These are phyloP conservation scores for Elsinoe batatas DNA, from an alignment of 2,329 filamentous ascomycete genomes.

Conservation along the genomic window DNA sequence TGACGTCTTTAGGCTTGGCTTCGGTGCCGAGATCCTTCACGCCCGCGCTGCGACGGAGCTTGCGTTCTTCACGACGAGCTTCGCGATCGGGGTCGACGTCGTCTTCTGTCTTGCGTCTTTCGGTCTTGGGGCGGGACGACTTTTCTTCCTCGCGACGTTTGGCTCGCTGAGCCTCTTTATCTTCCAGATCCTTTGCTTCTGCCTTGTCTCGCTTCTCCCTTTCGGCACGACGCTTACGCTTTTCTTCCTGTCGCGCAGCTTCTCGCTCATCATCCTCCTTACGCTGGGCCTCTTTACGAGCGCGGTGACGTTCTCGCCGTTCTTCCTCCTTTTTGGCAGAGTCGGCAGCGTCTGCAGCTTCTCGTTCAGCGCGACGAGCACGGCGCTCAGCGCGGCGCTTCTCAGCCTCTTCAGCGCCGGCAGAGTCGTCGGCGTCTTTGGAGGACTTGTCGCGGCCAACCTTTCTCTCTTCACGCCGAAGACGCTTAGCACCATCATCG, in stretches of 20 bases:
- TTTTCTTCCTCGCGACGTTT: slow-evolving; percentile 14
- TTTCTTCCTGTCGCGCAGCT: slow-evolving; percentile 31
- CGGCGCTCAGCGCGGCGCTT: slow-evolving; percentile 28
- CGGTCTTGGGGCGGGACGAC: slow-evolving; percentile 1
- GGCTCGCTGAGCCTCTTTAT: slow-evolving; percentile 12
- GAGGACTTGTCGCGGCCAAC: slow-evolving; percentile 22
- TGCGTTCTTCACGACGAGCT: slow-evolving; percentile 21
- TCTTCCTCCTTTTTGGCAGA: slow-evolving; percentile 28
- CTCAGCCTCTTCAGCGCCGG: slow-evolving; percentile 26
- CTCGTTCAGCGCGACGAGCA: slow-evolving; percentile 25
- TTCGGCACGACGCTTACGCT: slow-evolving; percentile 27
- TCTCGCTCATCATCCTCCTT: slow-evolving; percentile 24
- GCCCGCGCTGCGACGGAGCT: slow-evolving; percentile 19
- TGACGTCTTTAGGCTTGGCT: slow-evolving; percentile 4
- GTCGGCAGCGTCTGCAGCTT: slow-evolving; percentile 33
- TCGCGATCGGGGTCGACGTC: slow-evolving; percentile 20
- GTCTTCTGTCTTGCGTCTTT: slow-evolving; percentile 18
- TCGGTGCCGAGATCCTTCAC: slow-evolving; percentile 13
- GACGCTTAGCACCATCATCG: slow-evolving; percentile 26
- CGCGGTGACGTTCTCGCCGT: slow-evolving; percentile 28
- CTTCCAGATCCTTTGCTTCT: slow-evolving; percentile 19
- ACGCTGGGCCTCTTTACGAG: slow-evolving; percentile 29
- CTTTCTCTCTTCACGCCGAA: slow-evolving; percentile 29
- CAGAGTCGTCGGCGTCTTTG: slow-evolving; percentile 23
- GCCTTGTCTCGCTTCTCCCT: slow-evolving; percentile 25